phyloP scores from a whole-genome alignment of 495 filamentous ascomycete species.

The Elaphomyces granulatus region DNA sequence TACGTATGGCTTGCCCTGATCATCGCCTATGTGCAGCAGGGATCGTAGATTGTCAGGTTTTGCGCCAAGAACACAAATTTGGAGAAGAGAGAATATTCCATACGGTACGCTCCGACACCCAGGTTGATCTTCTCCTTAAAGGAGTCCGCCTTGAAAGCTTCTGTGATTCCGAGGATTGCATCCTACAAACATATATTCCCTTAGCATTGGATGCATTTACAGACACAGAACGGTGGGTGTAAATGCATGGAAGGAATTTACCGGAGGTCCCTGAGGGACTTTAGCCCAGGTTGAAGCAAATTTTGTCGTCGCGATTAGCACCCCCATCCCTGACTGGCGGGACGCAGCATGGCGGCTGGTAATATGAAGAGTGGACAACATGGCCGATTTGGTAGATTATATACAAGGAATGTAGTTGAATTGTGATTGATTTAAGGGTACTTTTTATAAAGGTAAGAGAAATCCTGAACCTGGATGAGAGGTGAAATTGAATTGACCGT shows the following conservation, averaged over 20 bases:
- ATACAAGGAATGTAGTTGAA: no score
- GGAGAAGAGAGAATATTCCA: constrained; percentile 1
- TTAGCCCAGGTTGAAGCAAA: constrained; percentile 75
- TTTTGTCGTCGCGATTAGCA: constrained; percentile 41
- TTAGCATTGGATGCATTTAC: no score
- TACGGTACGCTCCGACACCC: constrained; percentile 50
- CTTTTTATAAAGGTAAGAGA: no score
- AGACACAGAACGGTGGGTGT: not conserved
- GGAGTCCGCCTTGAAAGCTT: constrained; percentile 94
- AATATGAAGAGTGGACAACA: constrained; percentile 44
- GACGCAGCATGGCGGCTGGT: constrained; percentile 39
- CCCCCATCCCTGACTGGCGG: constrained; percentile 32
- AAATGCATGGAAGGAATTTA: constrained; percentile 35
- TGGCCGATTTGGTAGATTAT: no score
- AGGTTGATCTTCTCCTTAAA: constrained; percentile 95
- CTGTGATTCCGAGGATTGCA: constrained; percentile 92
- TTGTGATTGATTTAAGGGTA: no score
- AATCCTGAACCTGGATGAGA: no score
- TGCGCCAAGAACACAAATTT: not conserved
- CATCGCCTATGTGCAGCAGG: constrained; percentile 62
- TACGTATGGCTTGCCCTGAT: constrained; percentile 93
- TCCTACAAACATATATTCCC: constrained; percentile 25
- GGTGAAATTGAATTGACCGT: no score
- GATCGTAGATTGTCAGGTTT: constrained; percentile 5
- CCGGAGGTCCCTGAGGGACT: constrained; percentile 84